Base-by-base conservation (phyloP, 345 rosid genomes). In the Microthlaspi erraticum region DNA sequence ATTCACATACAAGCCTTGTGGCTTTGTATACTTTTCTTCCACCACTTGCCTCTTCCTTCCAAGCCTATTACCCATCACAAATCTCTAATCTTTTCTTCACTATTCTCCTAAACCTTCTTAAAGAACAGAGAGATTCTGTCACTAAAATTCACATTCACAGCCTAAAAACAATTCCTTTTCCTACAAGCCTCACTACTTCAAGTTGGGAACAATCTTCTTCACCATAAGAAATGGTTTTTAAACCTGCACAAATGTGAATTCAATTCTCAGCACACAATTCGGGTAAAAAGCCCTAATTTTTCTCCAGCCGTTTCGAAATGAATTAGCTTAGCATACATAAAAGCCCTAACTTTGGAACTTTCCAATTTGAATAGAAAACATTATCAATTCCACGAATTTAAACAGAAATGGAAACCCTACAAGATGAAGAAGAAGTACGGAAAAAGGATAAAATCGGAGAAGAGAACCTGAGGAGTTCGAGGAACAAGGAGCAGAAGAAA, bases 31-130 rank as follows among this genome's bases (percentile, higher is more conserved):
- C 78, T 72, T 85, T 83, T 92, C 98, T 65, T 95, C 98, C 60
- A 95, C 97, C 54, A 84, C 90, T 76, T 89, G 99, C 48, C 85
- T 87, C 81, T 83, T 86, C 75, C 98, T 87, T 63, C 90, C 98
- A 20, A 95, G 75, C 80, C 92, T 92, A 86, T 92, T 95, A 73
- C 99, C 99, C 99, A 95, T 95, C 76, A 61, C 74, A 69, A 33
- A 65, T 63, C 34, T 61, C 12, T 4, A 49, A 69, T 11, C 60
- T 61, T 36, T 48, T 48, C 7, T 23, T 41, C 19, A 53, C 44
- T 44, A 65, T 46, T 45, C 70, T 8, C 75, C 16, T 31, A 26
- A 26, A 72, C 64, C 52, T 65, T 72, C 58, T 46, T 41, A 62
- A 62, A 60, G 38, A 70, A 3, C 31, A 51, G 72, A 50, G 75